Evolutionary conservation across 1,284 basidiomycete genomes (phyloP), one percentile per base, ranked within the genome.

Genomic region (Vanrija pseudolonga): DNA sequence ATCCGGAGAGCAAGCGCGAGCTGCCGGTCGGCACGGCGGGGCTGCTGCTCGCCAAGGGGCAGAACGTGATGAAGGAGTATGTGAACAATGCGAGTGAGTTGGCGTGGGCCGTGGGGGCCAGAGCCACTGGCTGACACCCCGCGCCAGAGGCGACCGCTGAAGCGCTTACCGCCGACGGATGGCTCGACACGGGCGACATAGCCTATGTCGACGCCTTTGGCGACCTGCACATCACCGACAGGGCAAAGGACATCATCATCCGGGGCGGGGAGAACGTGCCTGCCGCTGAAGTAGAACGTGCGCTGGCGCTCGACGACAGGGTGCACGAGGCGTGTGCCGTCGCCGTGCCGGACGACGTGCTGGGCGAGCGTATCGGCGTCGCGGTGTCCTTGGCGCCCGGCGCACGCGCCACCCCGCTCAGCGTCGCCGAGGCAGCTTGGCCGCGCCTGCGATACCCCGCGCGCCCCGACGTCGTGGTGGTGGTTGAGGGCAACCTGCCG

Each of bases 31-130:
- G 66, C 6, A 48, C 63, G 22, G 42, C 45, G 1, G 72, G 72
- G 0, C 43, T 74, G 12, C 46, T 74, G 11, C 51, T 68, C n/a
- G 65, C 67, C 6, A 52, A 61, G 12, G 72, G 72, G 6, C 65
- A 65, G 14, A 68, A 71, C 51, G 62, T 73, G 20, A 74, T 74
- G 72, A 72, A 71, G 53, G 64, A 64, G 45, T 74, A 74, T 45
- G 62, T 63, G 36, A 63, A 61, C n/a, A 66, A 74, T 54, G 57
- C 62, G 18, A 62, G 71, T 73, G 50, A 59, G 63, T 51, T 28
- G 5, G 8, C 45, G 18, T 32, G 20, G 6, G 20, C 8, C 20
- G 2, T 36, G 12, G 22, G 11, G 19, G 3, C 4, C 12, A 8
- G 12, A 24, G 12, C 15, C 9, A 19, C 24, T 18, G 26, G n/a